phyloP scores from a whole-genome alignment of 495 filamentous ascomycete species.

The Lichina pygmaea region DNA sequence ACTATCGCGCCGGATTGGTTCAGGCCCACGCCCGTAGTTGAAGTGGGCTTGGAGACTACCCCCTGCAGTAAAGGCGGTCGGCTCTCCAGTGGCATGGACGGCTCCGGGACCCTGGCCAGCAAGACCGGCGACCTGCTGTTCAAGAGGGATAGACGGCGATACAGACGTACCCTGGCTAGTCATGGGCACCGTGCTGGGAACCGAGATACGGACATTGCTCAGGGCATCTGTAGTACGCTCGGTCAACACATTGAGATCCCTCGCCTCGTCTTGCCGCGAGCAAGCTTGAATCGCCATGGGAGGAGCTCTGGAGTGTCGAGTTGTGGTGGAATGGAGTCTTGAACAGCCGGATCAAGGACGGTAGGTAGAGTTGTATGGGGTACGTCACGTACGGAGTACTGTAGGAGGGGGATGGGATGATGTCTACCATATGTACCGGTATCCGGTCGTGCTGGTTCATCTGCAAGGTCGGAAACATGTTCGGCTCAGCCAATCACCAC shows the following conservation, averaged over 20 bases:
- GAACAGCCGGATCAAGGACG: background rate
- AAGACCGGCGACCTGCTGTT: conserved; percentile 5
- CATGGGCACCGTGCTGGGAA: conserved; percentile 2
- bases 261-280: background rate
- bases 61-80: too few relatives aligned
- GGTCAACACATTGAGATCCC: conserved; percentile 2
- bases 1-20: conserved; percentile 26
- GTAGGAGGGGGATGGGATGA: too few relatives aligned
- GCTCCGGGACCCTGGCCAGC: background rate
- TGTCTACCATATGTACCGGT: too few relatives aligned
- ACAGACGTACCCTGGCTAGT: conserved; percentile 5
- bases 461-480: too few relatives aligned
- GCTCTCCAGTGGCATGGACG: background rate
- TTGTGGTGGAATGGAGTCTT: background rate
- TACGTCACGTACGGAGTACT: too few relatives aligned
- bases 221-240: conserved; percentile 8
- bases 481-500: too few relatives aligned
- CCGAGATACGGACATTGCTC: conserved; percentile 6
- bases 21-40: conserved; percentile 6
- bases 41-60: background rate
- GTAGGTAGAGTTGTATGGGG: too few relatives aligned
- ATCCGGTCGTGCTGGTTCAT: too few relatives aligned
- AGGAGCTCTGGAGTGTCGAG: background rate
- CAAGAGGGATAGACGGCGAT: conserved; percentile 15
- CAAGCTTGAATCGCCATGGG: background rate